A percentile compares a stretch with the other conserved stretches of the same genome.
Evolutionary conservation across 1,284 basidiomycete species (phyloP).

Genomic region (Cryptococcus hybrid): DNA sequence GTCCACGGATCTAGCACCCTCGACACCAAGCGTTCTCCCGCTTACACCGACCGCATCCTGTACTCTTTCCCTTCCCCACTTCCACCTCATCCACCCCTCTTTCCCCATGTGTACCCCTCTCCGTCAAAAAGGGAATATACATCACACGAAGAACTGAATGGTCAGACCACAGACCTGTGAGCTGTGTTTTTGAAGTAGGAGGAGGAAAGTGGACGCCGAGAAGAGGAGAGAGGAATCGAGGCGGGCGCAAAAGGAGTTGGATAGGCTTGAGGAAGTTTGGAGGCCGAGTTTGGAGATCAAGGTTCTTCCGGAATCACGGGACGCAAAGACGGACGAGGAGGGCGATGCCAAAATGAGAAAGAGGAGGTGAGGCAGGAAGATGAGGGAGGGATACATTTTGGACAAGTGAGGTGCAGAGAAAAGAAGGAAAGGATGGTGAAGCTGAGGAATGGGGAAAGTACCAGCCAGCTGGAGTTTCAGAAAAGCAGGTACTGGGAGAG

Average conservation of each 20-base stretch:
- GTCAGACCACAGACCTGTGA: slow-evolving; percentile 46
- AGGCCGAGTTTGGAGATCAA: slow-evolving; percentile 54
- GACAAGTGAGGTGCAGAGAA: slow-evolving; percentile 23
- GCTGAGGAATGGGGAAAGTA: slow-evolving; percentile 33
- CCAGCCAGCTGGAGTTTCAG: slow-evolving; percentile 36
- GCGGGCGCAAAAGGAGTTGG: slow-evolving; percentile 44
- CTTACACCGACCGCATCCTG: slow-evolving; percentile 44
- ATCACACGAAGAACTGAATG: slow-evolving; percentile 7
- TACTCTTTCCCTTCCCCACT: slow-evolving; percentile 13
- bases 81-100: slow-evolving; percentile 23
- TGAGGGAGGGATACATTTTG: slow-evolving; percentile 49
- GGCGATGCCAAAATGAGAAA: slow-evolving; percentile 1
- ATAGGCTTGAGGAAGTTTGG: slow-evolving; percentile 50
- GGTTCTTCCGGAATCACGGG: neutral
- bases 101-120: slow-evolving; percentile 21
- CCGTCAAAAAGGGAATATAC: no score
- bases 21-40: slow-evolving; percentile 37
- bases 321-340: no score
- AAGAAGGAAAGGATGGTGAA: slow-evolving; percentile 16
- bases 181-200: slow-evolving; percentile 7
- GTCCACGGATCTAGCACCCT: slow-evolving; percentile 38
- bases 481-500: slow-evolving; percentile 27
- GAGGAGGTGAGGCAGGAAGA: neutral
- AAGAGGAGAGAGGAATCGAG: slow-evolving; percentile 41
- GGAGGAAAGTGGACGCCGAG: no score